Conservation (phyloP, 768 basidiomycete genomes). For the Tylopilus rubrobrunneus region DNA sequence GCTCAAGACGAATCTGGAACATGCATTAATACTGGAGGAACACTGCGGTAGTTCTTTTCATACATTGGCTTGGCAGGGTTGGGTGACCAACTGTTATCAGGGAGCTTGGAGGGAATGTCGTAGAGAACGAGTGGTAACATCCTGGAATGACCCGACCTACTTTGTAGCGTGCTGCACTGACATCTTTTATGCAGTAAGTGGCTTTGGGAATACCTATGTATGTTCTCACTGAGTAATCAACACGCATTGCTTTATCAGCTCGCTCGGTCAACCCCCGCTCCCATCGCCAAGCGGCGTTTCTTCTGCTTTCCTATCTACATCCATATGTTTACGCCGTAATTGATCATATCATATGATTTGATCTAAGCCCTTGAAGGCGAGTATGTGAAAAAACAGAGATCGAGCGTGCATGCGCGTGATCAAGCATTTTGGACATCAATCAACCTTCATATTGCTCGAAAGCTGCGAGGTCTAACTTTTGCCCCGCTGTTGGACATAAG, state of each 20-base stretch:
- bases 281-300: neutral
- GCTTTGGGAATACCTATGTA: neutral
- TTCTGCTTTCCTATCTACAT: neutral
- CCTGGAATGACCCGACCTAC: neutral
- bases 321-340: neutral
- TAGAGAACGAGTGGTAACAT: slow-evolving; percentile 34
- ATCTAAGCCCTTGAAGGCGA: neutral
- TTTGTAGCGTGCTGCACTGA: neutral
- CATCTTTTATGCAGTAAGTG: neutral
- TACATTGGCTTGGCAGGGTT: slow-evolving; percentile 39
- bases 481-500: too few relatives aligned
- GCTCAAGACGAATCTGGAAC: slow-evolving; percentile 27
- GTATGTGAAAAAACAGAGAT: neutral
- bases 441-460: too few relatives aligned
- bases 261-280: neutral
- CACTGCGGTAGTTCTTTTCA: neutral
- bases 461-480: too few relatives aligned
- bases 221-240: neutral
- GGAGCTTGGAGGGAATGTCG: slow-evolving; percentile 33
- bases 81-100: slow-evolving; percentile 31
- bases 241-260: too few relatives aligned
- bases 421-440: too few relatives aligned
- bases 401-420: too few relatives aligned
- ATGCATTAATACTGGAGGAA: neutral
- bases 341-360: too few relatives aligned